A percentile compares a stretch with the other conserved stretches of the same genome.
phyloP scores from a whole-genome alignment of 2,329 filamentous ascomycete genomes.

The Aspergillus sp. region DNA sequence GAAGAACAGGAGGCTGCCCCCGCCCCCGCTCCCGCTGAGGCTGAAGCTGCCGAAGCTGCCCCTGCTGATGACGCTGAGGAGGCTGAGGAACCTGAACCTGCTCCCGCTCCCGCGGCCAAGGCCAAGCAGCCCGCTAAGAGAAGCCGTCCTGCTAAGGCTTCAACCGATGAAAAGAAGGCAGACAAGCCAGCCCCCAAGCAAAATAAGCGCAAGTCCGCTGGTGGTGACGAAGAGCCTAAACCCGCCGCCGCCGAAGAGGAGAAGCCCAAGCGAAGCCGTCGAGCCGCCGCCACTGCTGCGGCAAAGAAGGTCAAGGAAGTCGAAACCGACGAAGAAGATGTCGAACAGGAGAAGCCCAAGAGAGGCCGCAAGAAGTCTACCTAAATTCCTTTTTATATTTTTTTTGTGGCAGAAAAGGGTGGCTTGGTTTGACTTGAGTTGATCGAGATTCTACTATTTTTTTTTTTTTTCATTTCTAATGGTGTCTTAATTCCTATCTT shows the following conservation, averaged over 20 bases:
- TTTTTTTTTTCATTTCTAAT: no score
- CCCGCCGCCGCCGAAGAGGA: constrained; percentile 9
- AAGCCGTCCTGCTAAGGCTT: constrained; percentile 15
- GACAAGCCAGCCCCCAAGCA: constrained; percentile 7
- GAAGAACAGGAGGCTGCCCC: constrained; percentile 1
- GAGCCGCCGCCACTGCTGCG: not conserved
- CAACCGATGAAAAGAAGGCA: constrained; percentile 1
- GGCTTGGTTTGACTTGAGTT: no score
- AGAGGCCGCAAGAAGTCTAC: constrained; percentile 9
- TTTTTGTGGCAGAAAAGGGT: not conserved
- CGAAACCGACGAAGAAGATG: not conserved
- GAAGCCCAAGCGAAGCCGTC: constrained; percentile 20
- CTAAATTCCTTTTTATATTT: constrained; percentile 1
- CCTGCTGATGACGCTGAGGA: constrained; percentile 8
- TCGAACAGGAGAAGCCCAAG: constrained; percentile 19
- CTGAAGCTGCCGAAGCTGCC: constrained; percentile 5
- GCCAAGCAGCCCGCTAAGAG: constrained; percentile 11
- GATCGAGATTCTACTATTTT: no score
- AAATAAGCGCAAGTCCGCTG: constrained; percentile 11
- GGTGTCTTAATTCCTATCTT: no score
- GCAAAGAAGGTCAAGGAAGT: no score
- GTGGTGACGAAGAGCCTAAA: constrained; percentile 9
- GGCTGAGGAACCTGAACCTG: constrained; percentile 1
- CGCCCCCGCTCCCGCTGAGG: not conserved
- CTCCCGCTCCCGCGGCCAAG: constrained; percentile 9